Evolutionary conservation across 345 rosid genomes (phyloP).

Genomic region (Lepidium africanum): DNA sequence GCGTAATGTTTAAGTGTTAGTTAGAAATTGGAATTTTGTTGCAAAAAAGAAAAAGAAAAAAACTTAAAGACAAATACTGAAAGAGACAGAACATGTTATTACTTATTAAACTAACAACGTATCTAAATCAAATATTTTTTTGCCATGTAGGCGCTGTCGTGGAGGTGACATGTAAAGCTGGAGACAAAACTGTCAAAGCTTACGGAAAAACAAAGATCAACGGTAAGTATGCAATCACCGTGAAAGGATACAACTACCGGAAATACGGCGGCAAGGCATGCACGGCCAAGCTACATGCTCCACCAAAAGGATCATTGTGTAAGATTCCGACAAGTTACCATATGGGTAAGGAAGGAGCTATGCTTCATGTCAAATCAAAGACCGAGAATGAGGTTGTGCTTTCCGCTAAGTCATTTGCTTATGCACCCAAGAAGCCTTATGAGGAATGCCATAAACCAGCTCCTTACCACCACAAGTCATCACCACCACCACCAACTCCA

Average conservation of each 20-base stretch:
- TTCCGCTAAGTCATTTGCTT: conserved; percentile 46
- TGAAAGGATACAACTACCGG: conserved; percentile 42
- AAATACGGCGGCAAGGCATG: conserved; percentile 44
- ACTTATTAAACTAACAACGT: too few relatives aligned
- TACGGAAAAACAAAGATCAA: conserved; percentile 57
- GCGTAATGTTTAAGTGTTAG: too few relatives aligned
- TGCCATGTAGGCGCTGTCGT: conserved; percentile 48
- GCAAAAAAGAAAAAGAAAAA: too few relatives aligned
- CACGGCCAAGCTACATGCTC: conserved; percentile 44
- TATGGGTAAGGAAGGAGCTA: conserved; percentile 40
- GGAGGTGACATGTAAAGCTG: conserved; percentile 51
- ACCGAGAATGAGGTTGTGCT: conserved; percentile 43
- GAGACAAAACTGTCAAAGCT: conserved; percentile 37
- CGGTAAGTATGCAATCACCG: conserved; percentile 50
- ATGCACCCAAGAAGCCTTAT: conserved; percentile 49
- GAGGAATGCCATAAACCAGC: conserved; percentile 39
- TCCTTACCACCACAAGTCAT: conserved; percentile 32
- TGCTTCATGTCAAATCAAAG: conserved; percentile 46
- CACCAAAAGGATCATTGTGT: conserved; percentile 46
- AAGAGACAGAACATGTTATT: too few relatives aligned
- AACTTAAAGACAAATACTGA: too few relatives aligned
- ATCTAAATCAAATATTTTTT: neutral
- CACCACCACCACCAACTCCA: conserved; percentile 30
- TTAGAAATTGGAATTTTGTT: too few relatives aligned
- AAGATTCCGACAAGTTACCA: conserved; percentile 41